Base-by-base conservation (phyloP, 106 monocot species). In the Iris macrosiphon region DNA sequence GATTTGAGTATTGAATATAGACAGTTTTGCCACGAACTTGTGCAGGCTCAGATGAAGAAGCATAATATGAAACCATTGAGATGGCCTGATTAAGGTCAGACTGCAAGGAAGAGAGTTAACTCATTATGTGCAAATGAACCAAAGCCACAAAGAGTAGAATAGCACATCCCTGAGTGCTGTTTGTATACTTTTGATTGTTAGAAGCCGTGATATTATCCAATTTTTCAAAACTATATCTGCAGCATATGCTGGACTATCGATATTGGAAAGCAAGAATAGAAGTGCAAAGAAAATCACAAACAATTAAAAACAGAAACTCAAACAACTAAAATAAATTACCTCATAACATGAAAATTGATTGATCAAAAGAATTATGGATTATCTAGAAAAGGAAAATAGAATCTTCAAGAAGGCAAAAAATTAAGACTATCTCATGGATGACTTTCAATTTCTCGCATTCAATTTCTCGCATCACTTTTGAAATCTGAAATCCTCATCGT, bases 21-120 rank as follows among this genome's bases (percentile, higher is more conserved):
- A 85, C 85, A 52, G 85, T 80, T 53, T 85, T 85, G 0, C 85
- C 85, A 37, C 85, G 85, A 55, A 85, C 80, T 70, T 80, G 76
- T 27, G 79, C 85, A 66, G 79, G 79, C 44, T 85, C 85, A 30
- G 77, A 80, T 0, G 80, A 73, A 28, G 86, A 87, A 20, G 81
- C 73, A 57, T 74, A 81, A 74, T 77, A 87, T 32, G 86, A 87
- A 60, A 81, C 81, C 86, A 80, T 87, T 18, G 80, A 77, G 47
- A 87, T 81, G 11, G 80, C 81, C 69, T 85, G 85, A 57, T 80
- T 80, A 49, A 79, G 80, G 22, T 85, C 85, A 35, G 59, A 47
- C 85, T 85, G 64, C 28, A 22, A 60, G 14, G 15, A 28, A 42
- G 60, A 22, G 13, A 23, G 9, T 27, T 9, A 27, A 23, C 10